Evolutionary conservation across 2,329 filamentous ascomycete genomes (phyloP).

Genomic region (Diaporthe sp.): DNA sequence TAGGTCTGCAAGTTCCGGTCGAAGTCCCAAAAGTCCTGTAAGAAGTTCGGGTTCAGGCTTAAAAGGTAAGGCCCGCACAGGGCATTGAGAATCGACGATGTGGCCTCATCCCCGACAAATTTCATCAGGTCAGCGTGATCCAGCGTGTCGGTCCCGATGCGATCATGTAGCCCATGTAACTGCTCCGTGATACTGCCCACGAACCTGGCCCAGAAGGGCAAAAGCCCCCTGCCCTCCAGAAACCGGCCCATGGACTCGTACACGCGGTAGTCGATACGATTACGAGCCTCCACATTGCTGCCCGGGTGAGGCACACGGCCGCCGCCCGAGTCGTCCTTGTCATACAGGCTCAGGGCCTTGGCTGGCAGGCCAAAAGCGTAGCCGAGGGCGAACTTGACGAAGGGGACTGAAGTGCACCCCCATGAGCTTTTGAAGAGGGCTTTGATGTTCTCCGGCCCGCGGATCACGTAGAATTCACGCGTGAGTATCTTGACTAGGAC

Average conservation of each 20-base stretch:
- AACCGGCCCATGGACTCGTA: neutral
- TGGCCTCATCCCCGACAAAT: neutral
- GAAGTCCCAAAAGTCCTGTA: neutral
- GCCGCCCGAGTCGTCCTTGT: neutral
- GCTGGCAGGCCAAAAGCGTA: neutral
- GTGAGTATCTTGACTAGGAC: neutral
- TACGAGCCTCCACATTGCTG: neutral
- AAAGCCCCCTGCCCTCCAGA: neutral
- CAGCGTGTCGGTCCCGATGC: neutral
- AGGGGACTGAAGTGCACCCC: neutral
- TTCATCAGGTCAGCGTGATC: neutral
- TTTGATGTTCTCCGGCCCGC: neutral
- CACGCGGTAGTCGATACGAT: neutral
- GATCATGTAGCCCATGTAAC: neutral
- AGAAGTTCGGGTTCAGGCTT: neutral
- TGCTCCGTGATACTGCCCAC: neutral
- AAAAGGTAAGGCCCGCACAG: neutral
- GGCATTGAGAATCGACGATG: neutral
- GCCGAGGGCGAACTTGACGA: constrained; percentile 13
- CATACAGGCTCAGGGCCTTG: neutral
- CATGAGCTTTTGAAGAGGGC: neutral
- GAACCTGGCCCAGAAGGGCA: neutral
- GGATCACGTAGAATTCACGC: neutral
- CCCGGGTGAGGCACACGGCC: neutral
- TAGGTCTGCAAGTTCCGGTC: constrained; percentile 2